These are phyloP conservation scores for Diddensiella santjacobensis DNA, from an alignment of 805 yeast genomes.

Conservation along the genomic window DNA sequence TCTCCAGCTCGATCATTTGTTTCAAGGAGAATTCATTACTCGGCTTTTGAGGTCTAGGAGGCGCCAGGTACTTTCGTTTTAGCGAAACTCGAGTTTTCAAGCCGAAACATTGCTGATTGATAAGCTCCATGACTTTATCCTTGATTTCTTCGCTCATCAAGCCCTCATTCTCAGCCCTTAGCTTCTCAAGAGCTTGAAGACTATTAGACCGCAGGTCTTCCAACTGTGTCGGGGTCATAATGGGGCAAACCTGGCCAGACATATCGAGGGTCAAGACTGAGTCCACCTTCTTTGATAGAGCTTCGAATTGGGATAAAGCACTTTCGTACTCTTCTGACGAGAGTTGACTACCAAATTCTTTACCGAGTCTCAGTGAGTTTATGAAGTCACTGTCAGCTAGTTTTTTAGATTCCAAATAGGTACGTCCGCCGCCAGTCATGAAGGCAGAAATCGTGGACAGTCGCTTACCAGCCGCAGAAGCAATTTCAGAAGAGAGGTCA, in stretches of 20 bases:
- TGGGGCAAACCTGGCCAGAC: conserved; percentile 38
- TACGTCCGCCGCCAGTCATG: conserved; percentile 58
- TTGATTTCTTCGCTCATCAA: conserved; percentile 36
- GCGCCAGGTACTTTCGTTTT: conserved; percentile 50
- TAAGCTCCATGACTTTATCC: conserved; percentile 41
- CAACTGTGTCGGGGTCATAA: conserved; percentile 37
- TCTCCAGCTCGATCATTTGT: conserved; percentile 32
- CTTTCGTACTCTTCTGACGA: conserved; percentile 32
- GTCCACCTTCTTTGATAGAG: conserved; percentile 37
- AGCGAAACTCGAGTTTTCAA: conserved; percentile 37
- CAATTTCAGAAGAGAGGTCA: conserved; percentile 31
- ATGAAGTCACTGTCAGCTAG: conserved; percentile 50
- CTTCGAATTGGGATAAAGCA: conserved; percentile 33
- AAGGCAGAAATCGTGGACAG: conserved; percentile 51
- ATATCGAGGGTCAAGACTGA: conserved; percentile 47
- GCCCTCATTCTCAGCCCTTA: conserved; percentile 24
- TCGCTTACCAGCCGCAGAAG: conserved; percentile 46
- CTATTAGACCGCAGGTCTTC: conserved; percentile 28
- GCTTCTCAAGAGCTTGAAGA: conserved; percentile 14
- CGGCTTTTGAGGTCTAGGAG: conserved; percentile 50
- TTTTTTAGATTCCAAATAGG: conserved; percentile 51
- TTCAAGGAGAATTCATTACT: conserved; percentile 34
- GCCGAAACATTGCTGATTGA: conserved; percentile 38
- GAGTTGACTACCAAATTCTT: conserved; percentile 26
- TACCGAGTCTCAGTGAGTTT: conserved; percentile 39